These are phyloP conservation scores for Cladosporium sp. DNA, from an alignment of 2,329 filamentous ascomycete species.

Conservation along the genomic window DNA sequence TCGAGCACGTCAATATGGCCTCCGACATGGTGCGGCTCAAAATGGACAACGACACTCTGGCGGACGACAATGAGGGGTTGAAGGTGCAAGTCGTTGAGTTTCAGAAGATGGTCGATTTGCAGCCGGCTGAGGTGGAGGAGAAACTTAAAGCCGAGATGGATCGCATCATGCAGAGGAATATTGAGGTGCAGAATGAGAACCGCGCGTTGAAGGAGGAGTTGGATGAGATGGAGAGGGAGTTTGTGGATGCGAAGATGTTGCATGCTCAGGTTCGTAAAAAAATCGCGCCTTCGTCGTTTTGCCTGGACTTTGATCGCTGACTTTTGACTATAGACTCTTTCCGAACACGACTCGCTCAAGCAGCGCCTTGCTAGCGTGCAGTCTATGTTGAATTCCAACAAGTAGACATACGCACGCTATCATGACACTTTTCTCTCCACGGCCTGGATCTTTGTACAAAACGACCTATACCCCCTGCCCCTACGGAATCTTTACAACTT, in stretches of 20 bases:
- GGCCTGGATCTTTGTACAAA: too few relatives aligned
- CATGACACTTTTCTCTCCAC: too few relatives aligned
- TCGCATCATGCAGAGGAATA: constrained; percentile 83
- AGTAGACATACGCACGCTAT: too few relatives aligned
- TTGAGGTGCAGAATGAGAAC: constrained; percentile 92
- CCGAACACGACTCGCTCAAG: constrained; percentile 45
- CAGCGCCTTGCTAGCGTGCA: constrained; percentile 46
- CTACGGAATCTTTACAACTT: too few relatives aligned
- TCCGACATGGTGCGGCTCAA: constrained; percentile 89
- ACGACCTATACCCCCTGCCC: too few relatives aligned
- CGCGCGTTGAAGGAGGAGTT: constrained; percentile 81
- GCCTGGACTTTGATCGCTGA: constrained; percentile 21
- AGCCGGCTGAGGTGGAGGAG: constrained; percentile 82
- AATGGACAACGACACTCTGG: constrained; percentile 85
- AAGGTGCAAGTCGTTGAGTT: constrained; percentile 81
- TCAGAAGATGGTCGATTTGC: constrained; percentile 78
- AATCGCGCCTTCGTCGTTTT: too few relatives aligned
- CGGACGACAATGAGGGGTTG: constrained; percentile 83
- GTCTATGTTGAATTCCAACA: constrained; percentile 35
- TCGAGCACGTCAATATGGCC: constrained; percentile 83
- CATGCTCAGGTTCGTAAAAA: constrained; percentile 70
- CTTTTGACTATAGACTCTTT: constrained; percentile 36
- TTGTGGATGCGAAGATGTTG: constrained; percentile 91
- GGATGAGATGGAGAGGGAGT: constrained; percentile 82
- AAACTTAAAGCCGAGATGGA: constrained; percentile 82